Base-by-base conservation (phyloP, 345 rosid species). In the Nephelium lappaceum region DNA sequence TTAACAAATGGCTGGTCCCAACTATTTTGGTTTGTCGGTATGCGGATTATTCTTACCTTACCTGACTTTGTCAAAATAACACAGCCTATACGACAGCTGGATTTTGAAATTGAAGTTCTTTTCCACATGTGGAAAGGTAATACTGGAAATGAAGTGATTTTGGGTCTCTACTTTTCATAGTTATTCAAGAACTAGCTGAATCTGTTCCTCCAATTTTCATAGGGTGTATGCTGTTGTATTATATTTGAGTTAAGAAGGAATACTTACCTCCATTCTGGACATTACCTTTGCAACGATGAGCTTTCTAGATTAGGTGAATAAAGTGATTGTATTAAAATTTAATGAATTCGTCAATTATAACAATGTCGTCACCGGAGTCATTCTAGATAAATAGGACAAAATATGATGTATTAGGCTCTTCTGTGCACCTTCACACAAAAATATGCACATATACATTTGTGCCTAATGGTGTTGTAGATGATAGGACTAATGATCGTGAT, bases 21-120 rank as follows among this genome's bases (percentile, higher is more conserved):
- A 36, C 69, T n/a, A 58, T 67, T 47, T 66, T 67, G 4, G n/a
- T 74, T 77, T 77, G 77, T 68, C 60, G 8, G 49, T 77, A 47
- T 72, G 12, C 25, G 36, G 25, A 24, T 77, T 77, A 41, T 1
- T n/a, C n/a, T n/a, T 49, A 71, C 72, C 23, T 60, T 57, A 73
- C 73, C 58, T 19, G 10, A 14, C 21, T 19, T 53, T 4, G 5
- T 7, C 57, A 21, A n/a, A 60, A 8, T 41, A 69, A 18, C 38
- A 19, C 5, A 67, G 68, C 19, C 31, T 67, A 67, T 67, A 18
- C 0, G 41, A 55, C 53, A 24, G 16, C 43, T 83, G 72, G 55
- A 51, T 41, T 67, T 58, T 51, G 62, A 41, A 19, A 11, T 23
- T 4, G 0, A 45, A 21, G 5, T 61, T 63, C 61, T 67, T 69